phyloP scores from a whole-genome alignment of 2,329 filamentous ascomycete species.

The Aspergillus floridensis region DNA sequence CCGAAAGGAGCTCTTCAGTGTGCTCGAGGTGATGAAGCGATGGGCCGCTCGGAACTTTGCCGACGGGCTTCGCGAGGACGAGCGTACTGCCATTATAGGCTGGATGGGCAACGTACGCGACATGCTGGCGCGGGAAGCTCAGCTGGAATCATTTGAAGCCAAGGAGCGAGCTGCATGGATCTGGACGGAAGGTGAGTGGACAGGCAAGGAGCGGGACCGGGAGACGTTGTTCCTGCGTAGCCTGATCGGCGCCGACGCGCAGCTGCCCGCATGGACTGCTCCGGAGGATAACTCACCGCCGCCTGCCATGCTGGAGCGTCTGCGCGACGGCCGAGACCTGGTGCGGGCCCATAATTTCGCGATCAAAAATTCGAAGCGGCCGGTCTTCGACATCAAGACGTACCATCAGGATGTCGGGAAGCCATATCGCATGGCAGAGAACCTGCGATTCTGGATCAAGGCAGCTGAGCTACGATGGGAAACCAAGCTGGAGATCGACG shows the following conservation, averaged over 20 bases:
- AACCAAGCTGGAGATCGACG: constrained; percentile 75
- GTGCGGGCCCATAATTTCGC: constrained; percentile 87
- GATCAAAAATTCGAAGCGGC: constrained; percentile 77
- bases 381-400: constrained; percentile 82
- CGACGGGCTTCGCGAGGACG: constrained; percentile 74
- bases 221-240: constrained; percentile 79
- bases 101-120: constrained; percentile 79
- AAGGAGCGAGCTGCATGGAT: constrained; percentile 70
- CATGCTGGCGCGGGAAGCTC: constrained; percentile 74
- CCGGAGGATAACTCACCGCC: constrained; percentile 45
- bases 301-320: constrained; percentile 68
- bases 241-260: constrained; percentile 57
- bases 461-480: constrained; percentile 94
- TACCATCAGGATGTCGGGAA: constrained; percentile 93
- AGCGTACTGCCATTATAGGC: constrained; percentile 68
- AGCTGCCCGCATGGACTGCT: constrained; percentile 67
- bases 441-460: constrained; percentile 93
- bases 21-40: constrained; percentile 87
- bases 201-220: constrained; percentile 68
- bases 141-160: constrained; percentile 70
- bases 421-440: constrained; percentile 90
- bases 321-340: constrained; percentile 77
- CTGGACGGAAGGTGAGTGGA: constrained; percentile 81
- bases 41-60: constrained; percentile 86
- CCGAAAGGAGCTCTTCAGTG: constrained; percentile 75